Percentiles rank a stretch among this genome's conserved stretches.
Conservation (phyloP, 306 rosid species). For the Quercus rubra region DNA sequence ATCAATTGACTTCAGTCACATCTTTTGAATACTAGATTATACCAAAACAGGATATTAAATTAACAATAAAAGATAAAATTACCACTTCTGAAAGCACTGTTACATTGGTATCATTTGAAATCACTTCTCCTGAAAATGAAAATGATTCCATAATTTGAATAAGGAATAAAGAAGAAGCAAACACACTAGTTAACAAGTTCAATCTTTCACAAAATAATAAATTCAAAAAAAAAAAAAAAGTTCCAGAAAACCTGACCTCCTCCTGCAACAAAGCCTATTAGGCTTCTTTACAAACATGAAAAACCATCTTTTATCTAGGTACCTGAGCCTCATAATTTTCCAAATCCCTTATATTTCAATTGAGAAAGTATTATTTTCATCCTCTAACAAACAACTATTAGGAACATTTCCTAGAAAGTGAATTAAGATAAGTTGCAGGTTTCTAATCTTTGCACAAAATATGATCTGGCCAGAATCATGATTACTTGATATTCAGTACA, state of each 20-base stretch:
- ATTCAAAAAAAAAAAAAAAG: background rate
- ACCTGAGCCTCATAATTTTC: background rate
- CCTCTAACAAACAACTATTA: too few species aligned
- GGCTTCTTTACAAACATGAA: background rate
- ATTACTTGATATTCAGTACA: too few species aligned
- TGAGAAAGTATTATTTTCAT: too few species aligned
- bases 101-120: slow-evolving; percentile 18
- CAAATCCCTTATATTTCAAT: background rate
- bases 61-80: slow-evolving; percentile 13
- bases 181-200: background rate
- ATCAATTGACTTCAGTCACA: background rate
- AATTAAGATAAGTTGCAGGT: too few species aligned
- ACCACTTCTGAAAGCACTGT: slow-evolving; percentile 18
- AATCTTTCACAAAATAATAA: slow-evolving; percentile 13
- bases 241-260: slow-evolving; percentile 12
- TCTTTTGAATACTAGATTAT: background rate
- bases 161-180: background rate
- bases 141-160: background rate
- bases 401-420: too few species aligned
- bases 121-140: slow-evolving; percentile 28
- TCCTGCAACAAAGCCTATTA: slow-evolving; percentile 23
- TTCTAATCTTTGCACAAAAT: too few species aligned
- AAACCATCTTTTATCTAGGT: background rate
- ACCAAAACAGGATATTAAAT: background rate
- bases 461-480: too few species aligned